Conservation (phyloP, 1,284 basidiomycete species). For the Sanguinoderma infundibulare region DNA sequence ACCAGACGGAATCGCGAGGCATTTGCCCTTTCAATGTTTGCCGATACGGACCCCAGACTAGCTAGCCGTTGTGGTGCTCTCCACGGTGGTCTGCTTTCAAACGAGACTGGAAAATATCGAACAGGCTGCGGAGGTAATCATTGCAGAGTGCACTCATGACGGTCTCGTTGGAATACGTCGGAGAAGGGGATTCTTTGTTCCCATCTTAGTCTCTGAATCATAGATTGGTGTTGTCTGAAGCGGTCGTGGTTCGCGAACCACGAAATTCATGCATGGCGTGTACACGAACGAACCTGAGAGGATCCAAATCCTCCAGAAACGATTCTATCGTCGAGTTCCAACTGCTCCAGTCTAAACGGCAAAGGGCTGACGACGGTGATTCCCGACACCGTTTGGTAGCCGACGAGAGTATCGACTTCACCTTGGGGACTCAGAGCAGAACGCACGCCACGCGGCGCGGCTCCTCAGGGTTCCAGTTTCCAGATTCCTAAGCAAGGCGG, state of each 20-base stretch:
- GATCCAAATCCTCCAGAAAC: too few species aligned
- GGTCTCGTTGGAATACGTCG: background rate
- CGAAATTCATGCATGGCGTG: background rate
- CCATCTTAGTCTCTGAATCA: background rate
- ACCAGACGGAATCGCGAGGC: background rate
- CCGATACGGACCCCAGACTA: background rate
- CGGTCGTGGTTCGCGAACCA: background rate
- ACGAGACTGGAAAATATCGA: background rate
- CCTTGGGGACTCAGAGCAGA: too few species aligned
- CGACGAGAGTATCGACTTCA: too few species aligned
- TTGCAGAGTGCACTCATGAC: too few species aligned
- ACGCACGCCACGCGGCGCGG: too few species aligned
- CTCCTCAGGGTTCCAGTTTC: too few species aligned
- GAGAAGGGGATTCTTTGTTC: background rate
- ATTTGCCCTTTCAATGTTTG: background rate
- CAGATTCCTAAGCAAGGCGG: too few species aligned
- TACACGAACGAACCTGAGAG: background rate
- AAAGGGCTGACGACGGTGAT: background rate
- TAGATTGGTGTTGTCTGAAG: background rate
- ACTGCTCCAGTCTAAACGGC: background rate
- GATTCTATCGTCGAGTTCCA: background rate
- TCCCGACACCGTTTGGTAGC: background rate
- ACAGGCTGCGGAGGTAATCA: too few species aligned
- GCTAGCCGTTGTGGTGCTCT: background rate
- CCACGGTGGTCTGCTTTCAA: background rate